Evolutionary conservation across 768 basidiomycete genomes (phyloP), one percentile per base, ranked within the genome.

Genomic region (Russula sp.): DNA sequence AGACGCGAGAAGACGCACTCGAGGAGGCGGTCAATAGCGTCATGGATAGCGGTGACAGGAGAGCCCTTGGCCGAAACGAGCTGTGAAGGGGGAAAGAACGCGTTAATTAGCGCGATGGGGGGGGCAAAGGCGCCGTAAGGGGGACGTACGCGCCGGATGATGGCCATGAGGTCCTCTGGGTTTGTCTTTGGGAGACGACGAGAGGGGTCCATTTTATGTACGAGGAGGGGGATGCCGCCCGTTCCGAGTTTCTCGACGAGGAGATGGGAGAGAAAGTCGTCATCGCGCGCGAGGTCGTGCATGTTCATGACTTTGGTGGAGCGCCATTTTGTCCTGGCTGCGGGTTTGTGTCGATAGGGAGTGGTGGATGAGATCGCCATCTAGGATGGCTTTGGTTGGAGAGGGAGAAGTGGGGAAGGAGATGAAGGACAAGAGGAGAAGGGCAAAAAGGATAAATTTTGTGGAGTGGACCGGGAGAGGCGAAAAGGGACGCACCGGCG

Each of bases 291-390:
- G 64, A 93, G 82, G 82, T 93, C 91, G 74, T 83, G 82, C 81
- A 90, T 87, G 76, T 90, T 89, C 90, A 93, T 93, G 68, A 89
- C 86, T 79, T 88, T 91, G 52, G 89, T 92, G 20, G 85, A 85
- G 46, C 87, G 84, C 90, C 90, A 92, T 65, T 55, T 64, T 16
- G 63, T 22, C 10, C 43, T 53, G 34, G 29, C 0, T 9, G 43
- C 42, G 2, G 52, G 60, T 55, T 58, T 54, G 56, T 50, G 53
- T 35, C 59, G 36, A 9, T 54, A 25, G 43, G 38, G 11, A 22
- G 29, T 10, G 10, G 13, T n/a, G 9, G 60, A 49, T 3, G 38
- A 62, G 22, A 62, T 57, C 5, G 61, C 53, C 58, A 59, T 52
- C 49, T 22, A 22, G 36, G 42, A 41, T 42, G 60, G 55, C 43